Percentiles rank a stretch among this genome's conserved stretches.
Evolutionary conservation across 805 yeast species (phyloP).

Genomic region (Starmerella sirachaensis): DNA sequence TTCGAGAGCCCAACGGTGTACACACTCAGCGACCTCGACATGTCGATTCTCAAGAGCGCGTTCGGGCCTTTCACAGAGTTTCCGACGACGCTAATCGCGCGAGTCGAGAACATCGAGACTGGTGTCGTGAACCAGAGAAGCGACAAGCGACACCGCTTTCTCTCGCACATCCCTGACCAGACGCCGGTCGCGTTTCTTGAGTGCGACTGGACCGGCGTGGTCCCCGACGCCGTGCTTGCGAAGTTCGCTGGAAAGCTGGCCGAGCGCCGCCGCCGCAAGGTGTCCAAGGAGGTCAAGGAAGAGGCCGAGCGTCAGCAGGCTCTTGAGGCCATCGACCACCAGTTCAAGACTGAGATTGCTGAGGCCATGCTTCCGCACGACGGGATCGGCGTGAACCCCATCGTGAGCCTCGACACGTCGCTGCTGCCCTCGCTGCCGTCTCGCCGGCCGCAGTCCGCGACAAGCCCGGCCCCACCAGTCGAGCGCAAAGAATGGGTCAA

Average conservation of each 20-base stretch:
- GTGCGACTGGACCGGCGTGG: slow-evolving; percentile 57
- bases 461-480: slow-evolving; percentile 8
- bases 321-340: slow-evolving; percentile 29
- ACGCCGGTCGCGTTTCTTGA: slow-evolving; percentile 76
- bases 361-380: slow-evolving; percentile 19
- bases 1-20: slow-evolving; percentile 54
- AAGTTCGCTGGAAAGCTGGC: slow-evolving; percentile 23
- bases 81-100: slow-evolving; percentile 52
- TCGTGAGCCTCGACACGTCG: slow-evolving; percentile 13
- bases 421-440: slow-evolving; percentile 19
- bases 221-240: slow-evolving; percentile 23
- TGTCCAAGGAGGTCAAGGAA: slow-evolving; percentile 21
- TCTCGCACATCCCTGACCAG: slow-evolving; percentile 75
- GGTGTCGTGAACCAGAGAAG: slow-evolving; percentile 46
- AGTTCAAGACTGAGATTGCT: slow-evolving; percentile 26
- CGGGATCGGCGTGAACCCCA: not conserved
- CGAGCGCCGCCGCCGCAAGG: slow-evolving; percentile 21
- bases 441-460: not conserved
- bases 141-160: slow-evolving; percentile 51
- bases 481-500: slow-evolving; percentile 17
- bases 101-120: slow-evolving; percentile 56
- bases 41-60: slow-evolving; percentile 52
- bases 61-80: slow-evolving; percentile 52
- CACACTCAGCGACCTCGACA: slow-evolving; percentile 68
- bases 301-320: slow-evolving; percentile 24